These are phyloP conservation scores for Carex sylvatica DNA, from an alignment of 202 grass and related monocot species.

Conservation along the genomic window DNA sequence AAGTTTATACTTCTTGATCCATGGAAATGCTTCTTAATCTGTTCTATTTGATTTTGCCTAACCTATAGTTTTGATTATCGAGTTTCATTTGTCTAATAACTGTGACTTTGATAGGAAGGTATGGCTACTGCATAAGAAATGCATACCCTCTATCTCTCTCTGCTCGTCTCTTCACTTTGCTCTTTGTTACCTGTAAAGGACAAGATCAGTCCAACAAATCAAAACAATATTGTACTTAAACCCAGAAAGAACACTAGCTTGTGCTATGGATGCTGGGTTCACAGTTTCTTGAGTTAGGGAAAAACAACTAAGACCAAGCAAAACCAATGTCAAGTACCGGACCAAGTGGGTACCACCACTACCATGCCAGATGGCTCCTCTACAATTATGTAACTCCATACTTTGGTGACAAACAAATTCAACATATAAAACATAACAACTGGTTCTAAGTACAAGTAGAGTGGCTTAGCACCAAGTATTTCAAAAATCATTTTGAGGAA, in stretches of 20 bases:
- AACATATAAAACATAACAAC: background rate
- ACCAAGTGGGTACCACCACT: background rate
- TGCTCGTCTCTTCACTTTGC: conserved; percentile 11
- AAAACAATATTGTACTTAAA: background rate
- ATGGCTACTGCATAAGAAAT: too few species aligned
- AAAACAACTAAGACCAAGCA: background rate
- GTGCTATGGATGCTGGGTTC: background rate
- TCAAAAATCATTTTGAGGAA: background rate
- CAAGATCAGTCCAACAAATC: conserved; percentile 15
- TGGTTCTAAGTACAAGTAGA: background rate
- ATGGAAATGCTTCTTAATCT: too few species aligned
- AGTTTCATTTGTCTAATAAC: too few species aligned
- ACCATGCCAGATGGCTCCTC: background rate
- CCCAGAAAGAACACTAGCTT: background rate
- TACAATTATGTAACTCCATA: background rate
- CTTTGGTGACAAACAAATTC: background rate
- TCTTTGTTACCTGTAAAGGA: conserved; percentile 18
- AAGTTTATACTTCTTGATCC: too few species aligned
- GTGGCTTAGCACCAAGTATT: background rate
- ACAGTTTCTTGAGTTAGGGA: background rate
- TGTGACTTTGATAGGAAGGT: too few species aligned
- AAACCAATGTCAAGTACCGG: background rate
- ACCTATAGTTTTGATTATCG: too few species aligned
- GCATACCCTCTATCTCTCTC: too few species aligned
- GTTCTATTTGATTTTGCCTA: too few species aligned